Percentiles rank a stretch among this genome's conserved stretches.
Evolutionary conservation across 257 asterid species (phyloP).

Genomic region (Craterostigma plantagineum): DNA sequence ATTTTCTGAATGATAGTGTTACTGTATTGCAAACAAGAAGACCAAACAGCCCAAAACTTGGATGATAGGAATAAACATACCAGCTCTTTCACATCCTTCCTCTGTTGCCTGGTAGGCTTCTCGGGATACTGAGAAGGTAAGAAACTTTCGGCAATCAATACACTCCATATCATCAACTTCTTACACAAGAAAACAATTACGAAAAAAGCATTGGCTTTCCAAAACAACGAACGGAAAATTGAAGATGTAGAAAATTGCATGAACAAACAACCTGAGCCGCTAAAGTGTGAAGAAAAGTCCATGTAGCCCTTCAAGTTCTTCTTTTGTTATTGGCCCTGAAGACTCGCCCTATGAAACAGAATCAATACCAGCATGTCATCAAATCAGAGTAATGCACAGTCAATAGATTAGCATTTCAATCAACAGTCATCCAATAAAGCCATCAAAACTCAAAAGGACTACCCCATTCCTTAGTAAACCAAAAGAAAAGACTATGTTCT

Average conservation of each 20-base stretch:
- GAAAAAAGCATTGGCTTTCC: neutral
- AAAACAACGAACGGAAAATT: neutral
- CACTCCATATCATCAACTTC: neutral
- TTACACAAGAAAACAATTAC: neutral
- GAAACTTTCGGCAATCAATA: slow-evolving; percentile 3
- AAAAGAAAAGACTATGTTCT: too few relatives aligned
- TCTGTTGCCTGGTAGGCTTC: slow-evolving; percentile 88
- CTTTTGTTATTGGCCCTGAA: slow-evolving; percentile 52
- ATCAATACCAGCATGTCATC: neutral
- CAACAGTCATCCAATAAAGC: neutral
- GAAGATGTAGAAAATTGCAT: neutral
- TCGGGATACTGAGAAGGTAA: slow-evolving; percentile 68
- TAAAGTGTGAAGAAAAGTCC: slow-evolving; percentile 94
- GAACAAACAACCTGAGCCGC: slow-evolving; percentile 69
- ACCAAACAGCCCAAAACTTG: slow-evolving; percentile 1
- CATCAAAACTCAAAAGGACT: neutral
- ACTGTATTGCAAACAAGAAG: neutral
- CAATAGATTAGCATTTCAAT: neutral
- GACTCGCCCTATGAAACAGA: slow-evolving; percentile 23
- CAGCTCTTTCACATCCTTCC: slow-evolving; percentile 92
- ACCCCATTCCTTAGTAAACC: neutral
- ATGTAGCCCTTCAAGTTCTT: slow-evolving; percentile 87
- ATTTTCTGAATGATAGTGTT: too few relatives aligned
- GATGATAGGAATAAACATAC: slow-evolving; percentile 22
- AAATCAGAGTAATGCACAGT: neutral